Evolutionary conservation across 495 filamentous ascomycete species (phyloP).

Genomic region (Penicillium atrosanguineum): DNA sequence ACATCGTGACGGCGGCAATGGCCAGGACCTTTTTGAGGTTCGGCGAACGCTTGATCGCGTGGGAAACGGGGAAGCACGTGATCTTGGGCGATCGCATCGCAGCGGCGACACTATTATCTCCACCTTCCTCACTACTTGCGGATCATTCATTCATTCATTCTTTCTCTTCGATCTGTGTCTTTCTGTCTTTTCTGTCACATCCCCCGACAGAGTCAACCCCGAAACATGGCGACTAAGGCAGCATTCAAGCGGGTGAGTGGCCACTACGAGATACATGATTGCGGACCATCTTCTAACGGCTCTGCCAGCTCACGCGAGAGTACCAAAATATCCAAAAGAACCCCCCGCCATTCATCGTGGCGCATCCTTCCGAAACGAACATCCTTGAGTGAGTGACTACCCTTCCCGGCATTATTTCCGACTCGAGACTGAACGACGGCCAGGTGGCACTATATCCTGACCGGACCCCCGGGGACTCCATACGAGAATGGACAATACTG

Average conservation of each 20-base stretch:
- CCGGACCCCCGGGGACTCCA: slow-evolving; percentile 89
- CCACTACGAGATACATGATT: not conserved
- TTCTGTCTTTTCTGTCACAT: not conserved
- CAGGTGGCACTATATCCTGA: slow-evolving; percentile 98
- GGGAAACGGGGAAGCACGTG: slow-evolving; percentile 28
- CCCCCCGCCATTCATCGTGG: slow-evolving; percentile 88
- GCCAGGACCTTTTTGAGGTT: slow-evolving; percentile 20
- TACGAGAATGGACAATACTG: slow-evolving; percentile 97
- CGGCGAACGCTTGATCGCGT: slow-evolving; percentile 14
- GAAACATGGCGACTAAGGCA: slow-evolving; percentile 72
- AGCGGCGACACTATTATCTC: not conserved
- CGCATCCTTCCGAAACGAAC: slow-evolving; percentile 91
- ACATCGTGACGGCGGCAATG: slow-evolving; percentile 44
- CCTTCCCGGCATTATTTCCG: not conserved
- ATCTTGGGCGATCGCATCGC: slow-evolving; percentile 3
- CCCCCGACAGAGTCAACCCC: not conserved
- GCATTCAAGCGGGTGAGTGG: slow-evolving; percentile 77
- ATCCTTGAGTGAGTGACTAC: slow-evolving; percentile 73
- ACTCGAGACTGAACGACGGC: slow-evolving; percentile 4
- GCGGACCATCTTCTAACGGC: slow-evolving; percentile 13
- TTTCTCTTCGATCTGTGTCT: not conserved
- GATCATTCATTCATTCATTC: not conserved
- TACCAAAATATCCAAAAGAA: slow-evolving; percentile 90
- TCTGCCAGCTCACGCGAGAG: slow-evolving; percentile 77
- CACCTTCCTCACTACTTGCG: not conserved